Evolutionary conservation across 768 basidiomycete genomes (phyloP).

Genomic region (Termitomyces sp.): DNA sequence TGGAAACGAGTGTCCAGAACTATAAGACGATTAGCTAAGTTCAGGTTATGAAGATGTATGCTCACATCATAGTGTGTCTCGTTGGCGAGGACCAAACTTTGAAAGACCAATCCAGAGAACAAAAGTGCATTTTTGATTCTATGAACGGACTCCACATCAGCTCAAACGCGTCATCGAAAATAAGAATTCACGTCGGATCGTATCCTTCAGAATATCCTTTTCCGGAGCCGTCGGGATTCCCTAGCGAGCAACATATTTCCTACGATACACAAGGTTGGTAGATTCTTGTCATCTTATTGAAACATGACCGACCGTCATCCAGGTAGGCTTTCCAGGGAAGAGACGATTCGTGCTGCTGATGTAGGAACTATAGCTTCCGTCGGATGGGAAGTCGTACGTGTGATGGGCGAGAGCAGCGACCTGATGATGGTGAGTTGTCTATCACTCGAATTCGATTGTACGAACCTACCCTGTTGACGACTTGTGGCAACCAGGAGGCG

Average conservation of each 20-base stretch:
- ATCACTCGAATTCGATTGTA: neutral
- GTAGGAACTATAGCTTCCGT: conserved; percentile 26
- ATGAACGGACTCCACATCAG: neutral
- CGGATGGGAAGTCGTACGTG: conserved; percentile 41
- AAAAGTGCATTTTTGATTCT: conserved; percentile 33
- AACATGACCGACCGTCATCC: conserved; percentile 29
- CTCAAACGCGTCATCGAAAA: neutral
- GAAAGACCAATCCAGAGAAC: conserved; percentile 32
- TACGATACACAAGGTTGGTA: conserved; percentile 1
- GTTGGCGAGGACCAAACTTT: conserved; percentile 28
- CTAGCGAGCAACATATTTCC: conserved; percentile 33
- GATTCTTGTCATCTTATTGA: neutral
- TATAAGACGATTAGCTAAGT: conserved; percentile 2
- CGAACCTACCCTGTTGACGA: conserved; percentile 21
- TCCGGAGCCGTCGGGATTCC: conserved; percentile 27
- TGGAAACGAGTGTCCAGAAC: conserved; percentile 36
- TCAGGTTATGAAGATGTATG: neutral
- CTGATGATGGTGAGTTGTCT: conserved; percentile 10
- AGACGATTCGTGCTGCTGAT: conserved; percentile 19
- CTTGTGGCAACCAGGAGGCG: conserved; percentile 28
- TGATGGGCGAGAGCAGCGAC: conserved; percentile 36
- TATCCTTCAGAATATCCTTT: conserved; percentile 28
- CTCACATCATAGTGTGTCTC: conserved; percentile 32
- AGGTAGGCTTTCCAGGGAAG: conserved; percentile 26
- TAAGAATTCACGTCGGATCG: conserved; percentile 25